phyloP scores from a whole-genome alignment of 148 eudicot genomes.

The Bassia scoparia region DNA sequence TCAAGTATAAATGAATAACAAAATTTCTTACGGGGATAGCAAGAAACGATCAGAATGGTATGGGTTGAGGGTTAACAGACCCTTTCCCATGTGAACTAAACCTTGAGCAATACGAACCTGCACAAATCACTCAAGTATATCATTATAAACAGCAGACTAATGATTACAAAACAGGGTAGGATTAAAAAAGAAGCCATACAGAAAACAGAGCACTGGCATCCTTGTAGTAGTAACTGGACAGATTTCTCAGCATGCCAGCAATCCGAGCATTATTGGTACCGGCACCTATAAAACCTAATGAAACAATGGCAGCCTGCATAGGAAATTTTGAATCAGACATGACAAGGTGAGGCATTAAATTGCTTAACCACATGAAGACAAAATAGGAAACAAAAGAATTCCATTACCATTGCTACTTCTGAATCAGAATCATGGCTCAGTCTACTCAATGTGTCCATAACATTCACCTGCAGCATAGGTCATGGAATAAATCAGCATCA shows the following conservation, averaged over 20 bases:
- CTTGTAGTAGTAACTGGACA: constrained; percentile 89
- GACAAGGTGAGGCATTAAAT: neutral
- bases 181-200: constrained; percentile 40
- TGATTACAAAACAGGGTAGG: neutral
- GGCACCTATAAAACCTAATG: constrained; percentile 92
- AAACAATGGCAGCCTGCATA: constrained; percentile 80
- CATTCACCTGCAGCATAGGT: constrained; percentile 62
- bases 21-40: constrained; percentile 75
- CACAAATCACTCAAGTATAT: constrained; percentile 6
- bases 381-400: neutral
- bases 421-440: constrained; percentile 89
- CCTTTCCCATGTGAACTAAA: constrained; percentile 92
- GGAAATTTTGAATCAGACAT: neutral
- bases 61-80: constrained; percentile 80
- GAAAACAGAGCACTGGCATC: constrained; percentile 83
- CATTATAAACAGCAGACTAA: constrained; percentile 1
- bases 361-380: neutral
- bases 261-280: constrained; percentile 97
- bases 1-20: neutral
- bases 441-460: constrained; percentile 93
- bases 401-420: constrained; percentile 82
- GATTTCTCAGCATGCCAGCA: constrained; percentile 91
- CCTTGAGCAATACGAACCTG: constrained; percentile 99
- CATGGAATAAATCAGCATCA: constrained; percentile 7
- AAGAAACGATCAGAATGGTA: constrained; percentile 91